Evolutionary conservation across 768 basidiomycete genomes (phyloP), one percentile per base, ranked within the genome.

Genomic region (Panaeolus cyanescens): DNA sequence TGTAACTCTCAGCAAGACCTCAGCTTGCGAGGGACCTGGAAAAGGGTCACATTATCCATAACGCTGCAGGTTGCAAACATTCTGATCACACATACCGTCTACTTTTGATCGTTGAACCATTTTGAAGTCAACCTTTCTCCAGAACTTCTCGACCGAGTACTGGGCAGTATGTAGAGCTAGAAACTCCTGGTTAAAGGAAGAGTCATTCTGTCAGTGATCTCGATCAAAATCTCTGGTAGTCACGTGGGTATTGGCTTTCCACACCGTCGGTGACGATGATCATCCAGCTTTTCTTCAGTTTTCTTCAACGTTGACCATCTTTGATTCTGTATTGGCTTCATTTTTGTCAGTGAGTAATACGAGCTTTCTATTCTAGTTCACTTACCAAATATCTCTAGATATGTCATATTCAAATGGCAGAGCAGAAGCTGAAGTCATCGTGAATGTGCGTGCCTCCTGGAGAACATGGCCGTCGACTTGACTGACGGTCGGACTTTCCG

Each of bases 1-100:
- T 12, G 95, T 96, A 58, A 94, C 92, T 58, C 95, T 88, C 31
- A 99, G 83, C 45, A 98, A 85, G 34, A 85, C 81, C 74, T 99
- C 97, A 5, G 95, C 91, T 75, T 98, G 95, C 0, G 93, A 95
- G 15, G 89, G 91, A 20, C 89, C 90, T 82, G 59, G 54, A 20
- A 6, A 60, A 20, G 30, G 20, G 31, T 22, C 6, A n/a, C 25
- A 5, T 4, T 13, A 53, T 37, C n/a, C 42, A 45, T 13, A 32
- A 32, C 2, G 15, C 19, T 39, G 54, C 3, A 13, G 25, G 22
- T 25, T 9, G 12, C 22, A 50, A 12, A 28, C 8, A 13, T 15
- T 15, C 3, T 28, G 25, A 28, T 25, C 30, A 50, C n/a, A 57
- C 58, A 13, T 54, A 67, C 68, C 66, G 6, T 67, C 65, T 12